These are phyloP conservation scores for Saccharomyces hybrid DNA, from an alignment of 1,139 yeast genomes.

Conservation along the genomic window DNA sequence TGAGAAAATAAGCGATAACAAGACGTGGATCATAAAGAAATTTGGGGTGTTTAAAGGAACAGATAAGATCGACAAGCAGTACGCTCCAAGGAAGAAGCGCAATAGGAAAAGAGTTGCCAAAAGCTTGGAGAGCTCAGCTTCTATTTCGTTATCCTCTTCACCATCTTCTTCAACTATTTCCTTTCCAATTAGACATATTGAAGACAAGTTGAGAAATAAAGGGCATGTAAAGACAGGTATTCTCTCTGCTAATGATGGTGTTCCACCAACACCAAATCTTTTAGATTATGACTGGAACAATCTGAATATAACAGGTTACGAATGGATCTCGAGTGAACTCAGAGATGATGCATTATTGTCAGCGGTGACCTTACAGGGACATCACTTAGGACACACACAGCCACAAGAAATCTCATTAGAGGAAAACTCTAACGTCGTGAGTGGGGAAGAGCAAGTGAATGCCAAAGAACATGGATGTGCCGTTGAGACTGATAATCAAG, in stretches of 20 bases:
- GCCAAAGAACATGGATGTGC: not conserved
- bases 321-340: constrained; percentile 64
- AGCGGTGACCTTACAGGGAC: constrained; percentile 61
- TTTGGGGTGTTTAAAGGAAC: constrained; percentile 65
- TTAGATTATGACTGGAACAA: constrained; percentile 11
- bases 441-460: not conserved
- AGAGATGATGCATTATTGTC: constrained; percentile 65
- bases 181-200: not conserved
- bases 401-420: not conserved
- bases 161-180: not conserved
- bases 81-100: constrained; percentile 1
- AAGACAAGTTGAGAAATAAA: not conserved
- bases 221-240: not conserved
- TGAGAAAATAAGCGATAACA: constrained; percentile 36
- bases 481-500: not conserved
- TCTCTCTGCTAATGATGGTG: not conserved
- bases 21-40: constrained; percentile 63
- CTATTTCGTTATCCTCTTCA: not conserved
- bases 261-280: constrained; percentile 1
- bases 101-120: not conserved
- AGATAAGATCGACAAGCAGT: constrained; percentile 10
- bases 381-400: constrained; percentile 1
- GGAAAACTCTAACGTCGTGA: not conserved
- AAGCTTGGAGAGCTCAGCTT: not conserved
- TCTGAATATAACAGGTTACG: constrained; percentile 31